Base-by-base conservation (phyloP, 768 basidiomycete species). In the Kwoniella mangroviensis region DNA sequence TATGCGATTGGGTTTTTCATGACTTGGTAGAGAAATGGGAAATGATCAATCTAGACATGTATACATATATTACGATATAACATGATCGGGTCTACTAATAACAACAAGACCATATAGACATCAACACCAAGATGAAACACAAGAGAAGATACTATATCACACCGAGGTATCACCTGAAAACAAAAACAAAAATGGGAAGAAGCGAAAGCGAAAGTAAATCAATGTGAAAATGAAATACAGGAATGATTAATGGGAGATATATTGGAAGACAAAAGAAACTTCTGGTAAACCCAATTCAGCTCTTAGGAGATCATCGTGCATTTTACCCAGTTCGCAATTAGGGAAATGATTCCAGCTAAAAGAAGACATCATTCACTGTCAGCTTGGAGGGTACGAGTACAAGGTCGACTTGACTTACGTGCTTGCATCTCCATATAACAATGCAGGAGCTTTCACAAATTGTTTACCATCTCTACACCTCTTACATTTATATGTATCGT, bases 261-360 rank as follows among this genome's bases (percentile, higher is more conserved):
- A 97, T 82, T 98, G 96, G 86, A 96, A 98, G 53, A 95, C 94
- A 77, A 93, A 96, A 0, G 94, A 95, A 58, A 98, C 91, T 72
- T 94, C 91, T 4, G 89, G 88, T 53, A 88, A 74, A 11, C 91
- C 93, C 51, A 90, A 88, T 82, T 99, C 97, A 2, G 93, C 93
- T 28, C 97, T 88, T 42, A 99, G 85, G 54, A 99, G 86, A 81
- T 98, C 96, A 77, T 99, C 97, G 77, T 99, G 97, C 76, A 97
- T 94, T 76, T 89, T 91, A 82, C 88, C 89, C 57, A 99, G 86
- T 78, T 97, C 93, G 0, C 82, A 85, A 75, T 97, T 98, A 3
- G 92, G 92, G 81, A 93, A 94, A 80, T 99, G 97, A 82, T 99
- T 98, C 97, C 97, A 98, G 28, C 95, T 97, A 79, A 34, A 58